phyloP scores from a whole-genome alignment of 2,329 filamentous ascomycete genomes.

The Talaromyces pinophilus region DNA sequence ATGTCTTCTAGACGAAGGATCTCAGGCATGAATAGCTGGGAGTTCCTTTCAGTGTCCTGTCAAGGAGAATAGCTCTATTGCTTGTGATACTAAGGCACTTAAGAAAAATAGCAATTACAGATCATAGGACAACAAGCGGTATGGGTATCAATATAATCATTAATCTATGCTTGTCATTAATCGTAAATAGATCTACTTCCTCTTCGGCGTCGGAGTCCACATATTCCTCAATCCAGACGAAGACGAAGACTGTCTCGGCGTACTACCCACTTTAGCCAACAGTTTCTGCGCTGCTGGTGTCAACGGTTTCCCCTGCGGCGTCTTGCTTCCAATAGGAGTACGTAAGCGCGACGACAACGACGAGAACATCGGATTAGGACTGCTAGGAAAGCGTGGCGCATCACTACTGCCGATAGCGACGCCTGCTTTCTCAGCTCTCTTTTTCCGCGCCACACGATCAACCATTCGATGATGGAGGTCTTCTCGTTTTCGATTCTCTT shows the following conservation, averaged over 20 bases:
- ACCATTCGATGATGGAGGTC: constrained; percentile 83
- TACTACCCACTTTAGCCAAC: constrained; percentile 39
- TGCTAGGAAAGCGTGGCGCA: constrained; percentile 43
- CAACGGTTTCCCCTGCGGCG: constrained; percentile 36
- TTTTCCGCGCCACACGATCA: constrained; percentile 73
- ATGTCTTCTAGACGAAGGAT: neutral
- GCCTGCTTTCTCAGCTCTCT: constrained; percentile 62
- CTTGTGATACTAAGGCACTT: neutral
- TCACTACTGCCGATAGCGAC: constrained; percentile 42
- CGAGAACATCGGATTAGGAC: constrained; percentile 36
- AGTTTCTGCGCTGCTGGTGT: constrained; percentile 49
- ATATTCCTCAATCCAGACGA: constrained; percentile 36
- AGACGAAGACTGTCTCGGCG: constrained; percentile 30
- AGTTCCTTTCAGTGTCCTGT: neutral
- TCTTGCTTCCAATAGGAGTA: constrained; percentile 21
- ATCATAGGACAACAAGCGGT: neutral
- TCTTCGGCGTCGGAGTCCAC: constrained; percentile 40
- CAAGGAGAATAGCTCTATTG: neutral
- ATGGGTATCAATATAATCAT: constrained; percentile 10
- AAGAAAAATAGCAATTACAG: neutral
- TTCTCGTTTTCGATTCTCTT: constrained; percentile 74
- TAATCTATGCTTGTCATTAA: neutral
- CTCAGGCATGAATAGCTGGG: neutral
- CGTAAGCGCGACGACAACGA: constrained; percentile 34
- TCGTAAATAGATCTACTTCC: constrained; percentile 3